Evolutionary conservation across 306 rosid species (phyloP).

Genomic region (Prunus davidiana): DNA sequence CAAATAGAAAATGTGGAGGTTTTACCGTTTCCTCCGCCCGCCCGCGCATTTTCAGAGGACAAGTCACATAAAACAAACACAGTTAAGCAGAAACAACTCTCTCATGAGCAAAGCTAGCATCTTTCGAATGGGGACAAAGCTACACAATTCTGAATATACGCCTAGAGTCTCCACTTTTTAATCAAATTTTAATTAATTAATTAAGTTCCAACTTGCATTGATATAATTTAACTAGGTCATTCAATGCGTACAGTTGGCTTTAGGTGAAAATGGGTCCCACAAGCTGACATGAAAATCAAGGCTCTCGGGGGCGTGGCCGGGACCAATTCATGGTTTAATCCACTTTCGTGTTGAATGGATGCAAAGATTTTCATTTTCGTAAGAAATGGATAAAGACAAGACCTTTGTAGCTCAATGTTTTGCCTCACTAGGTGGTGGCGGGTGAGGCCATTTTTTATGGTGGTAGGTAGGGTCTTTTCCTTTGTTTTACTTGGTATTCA

Average conservation of each 20-base stretch:
- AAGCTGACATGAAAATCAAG: neutral
- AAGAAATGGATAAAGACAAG: too few relatives aligned
- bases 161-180: neutral
- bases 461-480: neutral
- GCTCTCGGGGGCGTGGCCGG: neutral
- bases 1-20: neutral
- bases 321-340: neutral
- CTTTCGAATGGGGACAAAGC: neutral
- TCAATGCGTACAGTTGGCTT: conserved; percentile 11
- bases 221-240: neutral
- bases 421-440: too few relatives aligned
- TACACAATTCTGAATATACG: neutral
- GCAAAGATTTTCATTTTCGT: neutral
- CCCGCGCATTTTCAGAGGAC: neutral
- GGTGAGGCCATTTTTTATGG: neutral
- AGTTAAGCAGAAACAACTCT: neutral
- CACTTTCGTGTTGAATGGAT: neutral
- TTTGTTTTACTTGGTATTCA: neutral
- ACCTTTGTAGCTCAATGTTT: too few relatives aligned
- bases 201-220: neutral
- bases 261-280: conserved; percentile 19
- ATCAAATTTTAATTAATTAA: too few relatives aligned
- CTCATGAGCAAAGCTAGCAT: neutral
- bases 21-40: conserved; percentile 29
- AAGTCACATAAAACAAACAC: neutral